Evolutionary conservation across 805 yeast species (phyloP).

Genomic region (Kodamaea sagamina): DNA sequence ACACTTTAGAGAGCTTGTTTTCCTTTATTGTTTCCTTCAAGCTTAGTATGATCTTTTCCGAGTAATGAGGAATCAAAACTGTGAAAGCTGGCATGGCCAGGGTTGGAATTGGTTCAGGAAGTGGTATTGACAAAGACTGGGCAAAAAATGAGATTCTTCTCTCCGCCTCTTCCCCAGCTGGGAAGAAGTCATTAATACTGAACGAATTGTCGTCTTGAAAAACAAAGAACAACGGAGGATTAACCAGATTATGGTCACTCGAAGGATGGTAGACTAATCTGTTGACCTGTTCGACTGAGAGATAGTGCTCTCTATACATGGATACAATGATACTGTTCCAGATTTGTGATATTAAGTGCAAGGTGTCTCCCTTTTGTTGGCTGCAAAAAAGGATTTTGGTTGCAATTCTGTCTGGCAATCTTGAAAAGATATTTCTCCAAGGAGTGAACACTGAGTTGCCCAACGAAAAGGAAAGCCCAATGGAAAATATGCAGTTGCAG

Average conservation of each 20-base stretch:
- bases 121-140: constrained; percentile 49
- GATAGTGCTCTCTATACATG: constrained; percentile 37
- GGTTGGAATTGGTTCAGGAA: constrained; percentile 51
- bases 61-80: constrained; percentile 53
- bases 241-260: constrained; percentile 11
- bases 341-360: constrained; percentile 17
- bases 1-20: constrained; percentile 44
- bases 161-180: constrained; percentile 51
- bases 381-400: constrained; percentile 25
- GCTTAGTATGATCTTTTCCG: constrained; percentile 49
- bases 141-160: constrained; percentile 56
- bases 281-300: constrained; percentile 45
- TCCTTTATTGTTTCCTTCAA: constrained; percentile 50
- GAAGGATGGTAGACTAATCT: constrained; percentile 27
- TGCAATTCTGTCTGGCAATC: constrained; percentile 37
- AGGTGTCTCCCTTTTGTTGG: constrained; percentile 14
- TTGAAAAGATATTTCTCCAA: constrained; percentile 37
- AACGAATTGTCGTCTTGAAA: constrained; percentile 47
- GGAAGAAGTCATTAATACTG: constrained; percentile 40
- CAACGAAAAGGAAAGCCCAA: constrained; percentile 30
- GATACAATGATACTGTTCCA: constrained; percentile 23
- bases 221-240: constrained; percentile 49
- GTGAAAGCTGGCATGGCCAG: constrained; percentile 53
- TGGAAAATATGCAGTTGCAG: constrained; percentile 37
- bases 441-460: constrained; percentile 41